A percentile compares a stretch with the other conserved stretches of the same genome.
phyloP scores from a whole-genome alignment of 495 filamentous ascomycete genomes.

The Annulohypoxylon maeteangense region DNA sequence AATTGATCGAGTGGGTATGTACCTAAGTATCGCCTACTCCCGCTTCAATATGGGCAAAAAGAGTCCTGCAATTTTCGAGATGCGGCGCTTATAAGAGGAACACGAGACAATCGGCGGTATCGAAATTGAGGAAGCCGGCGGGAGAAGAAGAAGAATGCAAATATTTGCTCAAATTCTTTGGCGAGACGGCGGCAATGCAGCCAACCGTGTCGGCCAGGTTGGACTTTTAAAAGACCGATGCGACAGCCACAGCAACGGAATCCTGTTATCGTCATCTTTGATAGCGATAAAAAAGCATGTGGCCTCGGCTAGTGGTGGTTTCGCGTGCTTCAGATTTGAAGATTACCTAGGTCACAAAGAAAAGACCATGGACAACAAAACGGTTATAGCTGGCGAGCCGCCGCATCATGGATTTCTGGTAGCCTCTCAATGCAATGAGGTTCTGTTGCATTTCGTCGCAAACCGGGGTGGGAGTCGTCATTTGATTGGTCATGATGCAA shows the following conservation, averaged over 20 bases:
- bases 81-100: constrained; percentile 29
- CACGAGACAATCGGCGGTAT: constrained; percentile 13
- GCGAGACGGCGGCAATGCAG: constrained; percentile 37
- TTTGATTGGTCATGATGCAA: constrained; percentile 44
- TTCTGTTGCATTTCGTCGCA: constrained; percentile 35
- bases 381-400: constrained; percentile 25
- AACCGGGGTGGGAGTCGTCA: constrained; percentile 23
- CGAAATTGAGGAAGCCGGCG: background rate
- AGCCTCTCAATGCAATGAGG: constrained; percentile 42
- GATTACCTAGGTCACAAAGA: constrained; percentile 12
- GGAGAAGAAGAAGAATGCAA: background rate
- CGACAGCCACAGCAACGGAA: constrained; percentile 17
- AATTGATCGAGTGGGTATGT: constrained; percentile 17
- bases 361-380: constrained; percentile 9
- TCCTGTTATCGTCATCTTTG: constrained; percentile 17
- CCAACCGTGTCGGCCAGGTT: constrained; percentile 31
- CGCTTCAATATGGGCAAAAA: background rate
- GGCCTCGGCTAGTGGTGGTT: constrained; percentile 12
- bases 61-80: constrained; percentile 22
- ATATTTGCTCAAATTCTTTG: constrained; percentile 10
- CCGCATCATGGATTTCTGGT: constrained; percentile 25
- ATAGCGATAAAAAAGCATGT: background rate
- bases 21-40: background rate
- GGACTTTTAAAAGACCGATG: background rate
- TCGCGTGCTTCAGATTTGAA: constrained; percentile 18